Percentiles rank a stretch among this genome's conserved stretches.
Evolutionary conservation across 306 rosid genomes (phyloP).

Genomic region (Astragalus glycyphyllos): DNA sequence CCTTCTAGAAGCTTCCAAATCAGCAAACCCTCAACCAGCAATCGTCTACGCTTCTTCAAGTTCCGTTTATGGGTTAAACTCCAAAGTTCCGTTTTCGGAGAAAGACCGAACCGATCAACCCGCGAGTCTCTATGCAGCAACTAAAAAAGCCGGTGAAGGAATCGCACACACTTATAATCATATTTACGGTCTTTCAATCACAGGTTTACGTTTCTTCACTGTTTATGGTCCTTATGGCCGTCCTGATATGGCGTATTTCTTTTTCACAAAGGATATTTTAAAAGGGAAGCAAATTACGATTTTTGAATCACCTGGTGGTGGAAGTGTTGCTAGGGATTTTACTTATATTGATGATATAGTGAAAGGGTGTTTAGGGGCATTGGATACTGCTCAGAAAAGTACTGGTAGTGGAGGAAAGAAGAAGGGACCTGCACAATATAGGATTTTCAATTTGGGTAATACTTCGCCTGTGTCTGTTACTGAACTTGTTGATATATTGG

Average conservation of each 20-base stretch:
- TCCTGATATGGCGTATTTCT: conserved; percentile 82
- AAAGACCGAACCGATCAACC: conserved; percentile 77
- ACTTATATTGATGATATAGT: conserved; percentile 82
- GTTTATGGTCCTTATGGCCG: conserved; percentile 84
- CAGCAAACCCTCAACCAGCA: conserved; percentile 74
- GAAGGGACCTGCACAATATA: conserved; percentile 66
- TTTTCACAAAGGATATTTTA: conserved; percentile 65
- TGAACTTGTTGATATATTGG: conserved; percentile 66
- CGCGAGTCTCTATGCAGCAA: conserved; percentile 73
- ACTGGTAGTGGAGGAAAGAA: conserved; percentile 75
- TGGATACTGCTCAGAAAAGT: conserved; percentile 73
- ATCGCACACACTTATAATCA: conserved; percentile 76
- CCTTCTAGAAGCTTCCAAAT: conserved; percentile 62
- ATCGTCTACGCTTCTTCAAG: conserved; percentile 79
- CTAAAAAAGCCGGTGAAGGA: conserved; percentile 81
- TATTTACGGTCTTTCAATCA: conserved; percentile 70
- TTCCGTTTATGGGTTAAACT: conserved; percentile 76
- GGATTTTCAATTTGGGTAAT: conserved; percentile 69
- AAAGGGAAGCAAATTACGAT: conserved; percentile 62
- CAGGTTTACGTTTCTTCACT: conserved; percentile 73
- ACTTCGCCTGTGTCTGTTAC: conserved; percentile 68
- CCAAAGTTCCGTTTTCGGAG: conserved; percentile 74
- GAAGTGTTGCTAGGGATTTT: conserved; percentile 73
- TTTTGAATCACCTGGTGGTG: conserved; percentile 65
- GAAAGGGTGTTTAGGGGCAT: conserved; percentile 65